These are phyloP conservation scores for Mrakia gelida DNA, from an alignment of 768 basidiomycete species.

Conservation along the genomic window DNA sequence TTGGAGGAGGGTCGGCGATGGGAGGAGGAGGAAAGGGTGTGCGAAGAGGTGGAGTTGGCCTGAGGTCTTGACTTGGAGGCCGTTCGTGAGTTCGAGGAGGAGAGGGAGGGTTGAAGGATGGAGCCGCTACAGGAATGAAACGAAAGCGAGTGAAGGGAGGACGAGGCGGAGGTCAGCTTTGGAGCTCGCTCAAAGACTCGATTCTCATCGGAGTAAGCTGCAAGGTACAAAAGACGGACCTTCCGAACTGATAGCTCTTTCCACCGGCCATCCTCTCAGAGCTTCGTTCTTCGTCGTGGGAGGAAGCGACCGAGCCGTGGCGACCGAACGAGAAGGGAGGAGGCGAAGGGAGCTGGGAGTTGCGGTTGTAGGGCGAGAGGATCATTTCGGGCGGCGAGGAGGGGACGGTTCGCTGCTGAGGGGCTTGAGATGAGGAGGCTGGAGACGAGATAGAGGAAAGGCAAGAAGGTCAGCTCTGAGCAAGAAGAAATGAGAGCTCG, in stretches of 20 bases:
- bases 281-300: not conserved
- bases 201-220: not conserved
- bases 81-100: not conserved
- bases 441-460: not conserved
- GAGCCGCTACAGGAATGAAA: not conserved
- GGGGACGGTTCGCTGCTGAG: not conserved
- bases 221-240: not conserved
- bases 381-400: slow-evolving; percentile 4
- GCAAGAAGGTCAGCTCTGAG: not conserved
- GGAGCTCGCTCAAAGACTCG: not conserved
- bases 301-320: not conserved
- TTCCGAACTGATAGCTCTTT: not conserved
- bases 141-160: not conserved
- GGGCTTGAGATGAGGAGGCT: not conserved
- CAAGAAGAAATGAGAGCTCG: too few relatives aligned
- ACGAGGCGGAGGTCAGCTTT: not conserved
- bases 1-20: not conserved
- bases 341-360: not conserved
- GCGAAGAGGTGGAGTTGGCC: not conserved
- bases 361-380: not conserved
- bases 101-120: not conserved
- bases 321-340: slow-evolving; percentile 13
- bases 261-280: not conserved
- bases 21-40: not conserved
- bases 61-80: not conserved